These are phyloP conservation scores for Saposhnikovia divaricata DNA, from an alignment of 129 eudicot species.

Conservation along the genomic window DNA sequence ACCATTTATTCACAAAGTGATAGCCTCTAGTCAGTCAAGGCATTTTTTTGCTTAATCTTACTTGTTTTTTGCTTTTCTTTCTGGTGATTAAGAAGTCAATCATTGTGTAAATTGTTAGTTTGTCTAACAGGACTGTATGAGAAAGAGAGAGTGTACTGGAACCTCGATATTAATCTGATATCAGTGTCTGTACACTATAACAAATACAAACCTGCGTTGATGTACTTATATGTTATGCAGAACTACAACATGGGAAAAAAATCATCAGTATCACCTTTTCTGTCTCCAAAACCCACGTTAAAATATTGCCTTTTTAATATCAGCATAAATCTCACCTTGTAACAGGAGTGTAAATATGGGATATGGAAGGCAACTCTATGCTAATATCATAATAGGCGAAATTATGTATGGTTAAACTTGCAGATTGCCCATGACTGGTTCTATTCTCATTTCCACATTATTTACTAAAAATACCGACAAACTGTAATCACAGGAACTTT, in stretches of 20 bases:
- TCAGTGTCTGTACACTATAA: not conserved
- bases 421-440: not conserved
- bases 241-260: not conserved
- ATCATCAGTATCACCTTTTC: not conserved
- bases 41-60: not conserved
- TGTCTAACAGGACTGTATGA: not conserved
- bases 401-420: not conserved
- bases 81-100: not conserved
- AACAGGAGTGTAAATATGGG: not conserved
- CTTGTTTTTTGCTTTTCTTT: not conserved
- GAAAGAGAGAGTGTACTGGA: not conserved
- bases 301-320: not conserved
- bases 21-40: not conserved
- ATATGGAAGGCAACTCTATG: not conserved
- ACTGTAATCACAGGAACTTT: not conserved
- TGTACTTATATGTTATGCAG: not conserved
- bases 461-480: not conserved
- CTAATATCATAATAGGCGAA: not conserved
- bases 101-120: not conserved
- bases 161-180: not conserved
- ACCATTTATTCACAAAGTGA: not conserved
- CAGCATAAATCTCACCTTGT: not conserved
- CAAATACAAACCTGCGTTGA: not conserved
- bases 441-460: not conserved
- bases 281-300: not conserved